Base-by-base conservation (phyloP, 352 stramenopile genomes). In the Globisporangium uncinulatum region DNA sequence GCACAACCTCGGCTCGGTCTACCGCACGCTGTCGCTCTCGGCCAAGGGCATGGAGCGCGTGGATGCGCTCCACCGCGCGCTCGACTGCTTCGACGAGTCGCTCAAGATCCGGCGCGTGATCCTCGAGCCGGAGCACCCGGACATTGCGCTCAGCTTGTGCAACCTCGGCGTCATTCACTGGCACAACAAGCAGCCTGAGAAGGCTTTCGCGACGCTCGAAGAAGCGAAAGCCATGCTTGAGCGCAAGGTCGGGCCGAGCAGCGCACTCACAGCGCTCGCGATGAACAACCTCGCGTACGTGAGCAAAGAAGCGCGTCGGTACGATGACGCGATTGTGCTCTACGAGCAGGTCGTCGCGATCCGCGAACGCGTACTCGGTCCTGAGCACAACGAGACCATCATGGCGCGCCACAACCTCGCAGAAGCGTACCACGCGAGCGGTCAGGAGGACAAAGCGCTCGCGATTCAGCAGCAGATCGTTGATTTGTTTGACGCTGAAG, bases 211-310 rank as follows among this genome's bases (percentile, higher is more conserved):
- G 42, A 70, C 82, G 55, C 69, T 94, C 19, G 62, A 62, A 13
- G 79, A 92, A 20, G 83, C 83, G 0, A 71, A 82, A 32, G 64
- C 75, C 56, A 57, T 83, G 47, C 66, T 94, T 11, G 70, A 91
- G 57, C 68, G 63, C 20, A 84, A 87, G 32, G 71, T 90, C 17
- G 84, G 84, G 0, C 56, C 61, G 0, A 63, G 64, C 9, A 89
- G 79, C 50, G 69, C 69, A 46, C 67, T 92, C 24, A 94, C 84
- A 6, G 84, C 84, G 15, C 58, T 92, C 29, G 82, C 78, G 10
- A 89, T 88, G 73, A 94, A 91, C 73, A 94, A 94, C 49, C 67
- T 94, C 19, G 84, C 81, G 39, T 89, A 79, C 50, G 79, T 86
- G 44, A 77, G 78, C 70, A 94, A 94, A 62, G 84, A 92, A 45